Evolutionary conservation across 2,329 filamentous ascomycete species (phyloP).

Genomic region (Exophiala spinifera): DNA sequence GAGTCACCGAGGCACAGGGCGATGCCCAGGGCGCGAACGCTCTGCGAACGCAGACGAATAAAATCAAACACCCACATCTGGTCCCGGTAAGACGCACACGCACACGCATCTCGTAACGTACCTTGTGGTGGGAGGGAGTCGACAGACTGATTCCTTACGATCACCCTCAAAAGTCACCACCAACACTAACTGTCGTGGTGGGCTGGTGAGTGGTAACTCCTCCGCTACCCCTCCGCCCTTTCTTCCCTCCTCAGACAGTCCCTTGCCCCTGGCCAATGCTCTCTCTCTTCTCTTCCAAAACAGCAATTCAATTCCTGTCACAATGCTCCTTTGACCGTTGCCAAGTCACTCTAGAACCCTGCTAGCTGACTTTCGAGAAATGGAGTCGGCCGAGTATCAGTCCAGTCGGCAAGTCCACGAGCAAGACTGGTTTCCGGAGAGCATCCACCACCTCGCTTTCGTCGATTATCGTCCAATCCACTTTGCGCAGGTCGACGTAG

Average conservation of each 20-base stretch:
- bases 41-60: neutral
- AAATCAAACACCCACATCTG: neutral
- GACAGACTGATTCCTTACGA: too few species aligned
- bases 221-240: neutral
- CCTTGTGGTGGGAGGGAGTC: neutral
- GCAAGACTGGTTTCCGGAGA: neutral
- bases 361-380: constrained; percentile 26
- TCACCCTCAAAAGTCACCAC: too few species aligned
- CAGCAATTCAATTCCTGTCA: neutral
- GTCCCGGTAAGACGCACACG: neutral
- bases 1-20: neutral
- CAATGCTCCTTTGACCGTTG: constrained; percentile 25
- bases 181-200: too few species aligned
- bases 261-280: neutral
- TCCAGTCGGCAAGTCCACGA: neutral
- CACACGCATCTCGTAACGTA: neutral
- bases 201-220: too few species aligned
- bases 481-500: constrained; percentile 1
- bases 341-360: constrained; percentile 27
- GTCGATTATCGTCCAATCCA: constrained; percentile 5
- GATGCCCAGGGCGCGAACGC: too few species aligned
- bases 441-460: constrained; percentile 4
- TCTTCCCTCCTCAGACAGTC: neutral
- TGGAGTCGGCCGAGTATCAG: constrained; percentile 16
- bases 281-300: neutral